Conservation (phyloP, 1,284 basidiomycete species). For the Meripilus lineatus region DNA sequence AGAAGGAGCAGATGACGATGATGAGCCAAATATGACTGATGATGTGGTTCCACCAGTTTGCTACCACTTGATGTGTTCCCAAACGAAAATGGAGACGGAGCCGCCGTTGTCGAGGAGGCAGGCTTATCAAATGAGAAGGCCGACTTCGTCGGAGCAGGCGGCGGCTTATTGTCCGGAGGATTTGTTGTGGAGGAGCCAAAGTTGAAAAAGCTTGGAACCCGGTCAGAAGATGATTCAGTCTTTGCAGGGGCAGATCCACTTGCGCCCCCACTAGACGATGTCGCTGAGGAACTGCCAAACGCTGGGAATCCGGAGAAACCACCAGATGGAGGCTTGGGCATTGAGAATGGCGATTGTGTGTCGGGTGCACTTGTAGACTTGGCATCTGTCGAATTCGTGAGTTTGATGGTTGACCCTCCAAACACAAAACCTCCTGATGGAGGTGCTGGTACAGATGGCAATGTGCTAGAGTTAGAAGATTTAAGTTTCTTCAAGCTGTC, state of each 20-base stretch:
- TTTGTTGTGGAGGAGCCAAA: conserved; percentile 2
- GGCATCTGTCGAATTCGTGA: not conserved
- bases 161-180: not conserved
- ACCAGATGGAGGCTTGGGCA: not conserved
- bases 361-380: conserved; percentile 14
- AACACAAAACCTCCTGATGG: conserved; percentile 6
- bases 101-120: conserved; percentile 11
- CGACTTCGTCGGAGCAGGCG: conserved; percentile 6
- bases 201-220: conserved; percentile 1
- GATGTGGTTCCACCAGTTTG: too few relatives aligned
- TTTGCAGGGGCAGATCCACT: conserved; percentile 1
- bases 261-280: not conserved
- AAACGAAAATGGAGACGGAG: conserved; percentile 2
- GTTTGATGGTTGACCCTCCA: too few relatives aligned
- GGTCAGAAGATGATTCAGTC: conserved; percentile 6
- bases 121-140: conserved; percentile 11
- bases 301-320: not conserved
- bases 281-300: not conserved
- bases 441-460: conserved; percentile 6
- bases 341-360: conserved; percentile 7
- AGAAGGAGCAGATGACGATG: conserved; percentile 2
- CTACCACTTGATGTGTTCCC: conserved; percentile 2
- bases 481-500: conserved; percentile 25
- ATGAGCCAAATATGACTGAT: not conserved
- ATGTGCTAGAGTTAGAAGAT: conserved; percentile 8